These are phyloP conservation scores for Pythium phragmiticola DNA, from an alignment of 352 stramenopile genomes.

Conservation along the genomic window DNA sequence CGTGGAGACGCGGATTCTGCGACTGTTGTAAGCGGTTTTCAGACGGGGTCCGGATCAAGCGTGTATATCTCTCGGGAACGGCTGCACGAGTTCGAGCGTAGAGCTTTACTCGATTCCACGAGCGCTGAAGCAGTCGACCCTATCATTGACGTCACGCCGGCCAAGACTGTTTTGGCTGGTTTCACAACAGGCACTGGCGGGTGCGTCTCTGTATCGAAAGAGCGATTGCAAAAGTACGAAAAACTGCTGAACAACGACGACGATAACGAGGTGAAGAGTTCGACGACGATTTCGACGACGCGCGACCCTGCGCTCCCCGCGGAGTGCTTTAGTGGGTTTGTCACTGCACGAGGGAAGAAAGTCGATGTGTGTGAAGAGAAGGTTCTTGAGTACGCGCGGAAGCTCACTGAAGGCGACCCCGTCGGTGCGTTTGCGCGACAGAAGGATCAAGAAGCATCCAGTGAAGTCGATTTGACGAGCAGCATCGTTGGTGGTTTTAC, in stretches of 20 bases:
- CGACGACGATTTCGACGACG: neutral
- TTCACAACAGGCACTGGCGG: conserved; percentile 13
- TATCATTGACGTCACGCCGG: neutral
- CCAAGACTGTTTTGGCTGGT: neutral
- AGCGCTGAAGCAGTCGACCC: neutral
- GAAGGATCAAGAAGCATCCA: neutral
- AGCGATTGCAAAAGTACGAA: conserved; percentile 9
- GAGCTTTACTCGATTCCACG: neutral
- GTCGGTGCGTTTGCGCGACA: neutral
- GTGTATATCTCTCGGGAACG: conserved; percentile 31
- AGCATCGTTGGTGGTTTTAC: neutral
- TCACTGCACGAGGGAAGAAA: conserved; percentile 33
- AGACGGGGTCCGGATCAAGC: conserved; percentile 32
- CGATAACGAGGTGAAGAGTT: neutral
- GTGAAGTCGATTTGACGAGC: neutral
- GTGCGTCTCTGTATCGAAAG: conserved; percentile 5
- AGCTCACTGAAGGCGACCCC: neutral
- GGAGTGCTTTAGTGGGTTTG: conserved; percentile 21
- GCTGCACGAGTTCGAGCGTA: conserved; percentile 27
- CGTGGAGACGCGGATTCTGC: neutral
- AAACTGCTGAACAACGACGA: conserved; percentile 7
- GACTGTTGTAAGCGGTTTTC: conserved; percentile 22
- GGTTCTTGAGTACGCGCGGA: conserved; percentile 27
- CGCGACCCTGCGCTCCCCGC: neutral
- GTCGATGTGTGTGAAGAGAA: conserved; percentile 31